Percentiles rank a stretch among this genome's conserved stretches.
These are phyloP conservation scores for Lodderomyces metapsilosis DNA, from an alignment of 1,139 yeast species.

Conservation along the genomic window DNA sequence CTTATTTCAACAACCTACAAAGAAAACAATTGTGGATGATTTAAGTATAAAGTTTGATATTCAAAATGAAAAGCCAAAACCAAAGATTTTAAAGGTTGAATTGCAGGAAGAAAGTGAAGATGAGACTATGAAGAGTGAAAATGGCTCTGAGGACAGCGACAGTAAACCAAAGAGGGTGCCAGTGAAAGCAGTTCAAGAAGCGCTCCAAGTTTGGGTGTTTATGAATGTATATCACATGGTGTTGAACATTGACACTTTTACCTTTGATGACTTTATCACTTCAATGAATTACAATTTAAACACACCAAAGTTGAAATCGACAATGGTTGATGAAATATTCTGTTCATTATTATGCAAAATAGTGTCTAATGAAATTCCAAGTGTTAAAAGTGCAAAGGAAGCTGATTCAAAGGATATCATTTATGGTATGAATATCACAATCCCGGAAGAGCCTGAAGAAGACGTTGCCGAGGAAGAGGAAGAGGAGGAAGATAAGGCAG, in stretches of 20 bases:
- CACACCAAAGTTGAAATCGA: conserved; percentile 37
- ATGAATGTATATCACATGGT: conserved; percentile 69
- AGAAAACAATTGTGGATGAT: conserved; percentile 39
- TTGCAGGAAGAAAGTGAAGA: conserved; percentile 23
- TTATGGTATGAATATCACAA: conserved; percentile 36
- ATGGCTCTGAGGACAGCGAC: conserved; percentile 16
- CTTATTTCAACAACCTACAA: conserved; percentile 31
- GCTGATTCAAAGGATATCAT: conserved; percentile 30
- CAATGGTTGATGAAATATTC: conserved; percentile 66
- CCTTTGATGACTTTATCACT: conserved; percentile 75
- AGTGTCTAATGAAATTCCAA: conserved; percentile 37
- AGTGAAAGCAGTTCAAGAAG: conserved; percentile 31
- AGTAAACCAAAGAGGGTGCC: background rate
- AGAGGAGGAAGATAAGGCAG: conserved; percentile 26
- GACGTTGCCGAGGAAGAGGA: conserved; percentile 16
- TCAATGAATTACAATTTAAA: conserved; percentile 55
- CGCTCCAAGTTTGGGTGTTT: conserved; percentile 73
- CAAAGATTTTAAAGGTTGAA: conserved; percentile 29
- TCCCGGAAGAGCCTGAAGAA: conserved; percentile 33
- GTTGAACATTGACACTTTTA: conserved; percentile 64
- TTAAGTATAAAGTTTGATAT: conserved; percentile 37
- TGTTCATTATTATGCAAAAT: conserved; percentile 56
- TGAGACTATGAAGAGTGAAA: conserved; percentile 9
- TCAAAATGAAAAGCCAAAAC: conserved; percentile 37
- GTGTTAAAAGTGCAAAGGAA: conserved; percentile 19